A percentile compares a stretch with the other conserved stretches of the same genome.
Evolutionary conservation across 495 filamentous ascomycete genomes (phyloP).

Genomic region (Aspergillus ellipticus): DNA sequence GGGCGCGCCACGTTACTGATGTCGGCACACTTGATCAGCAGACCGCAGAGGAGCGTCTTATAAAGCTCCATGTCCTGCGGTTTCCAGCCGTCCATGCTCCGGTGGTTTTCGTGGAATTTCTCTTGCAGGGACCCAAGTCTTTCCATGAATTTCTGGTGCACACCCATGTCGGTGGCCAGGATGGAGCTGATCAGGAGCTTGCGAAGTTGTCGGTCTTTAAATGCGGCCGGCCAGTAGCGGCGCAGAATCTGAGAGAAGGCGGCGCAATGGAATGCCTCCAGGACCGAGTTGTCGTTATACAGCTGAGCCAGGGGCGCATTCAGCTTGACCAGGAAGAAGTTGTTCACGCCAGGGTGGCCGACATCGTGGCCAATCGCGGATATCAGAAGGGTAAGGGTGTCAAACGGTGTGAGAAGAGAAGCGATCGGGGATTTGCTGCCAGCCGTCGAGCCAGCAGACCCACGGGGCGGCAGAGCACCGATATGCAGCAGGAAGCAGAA

Average conservation of each 20-base stretch:
- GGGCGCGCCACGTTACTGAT: conserved; percentile 95
- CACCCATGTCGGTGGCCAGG: conserved; percentile 92
- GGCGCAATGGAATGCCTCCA: conserved; percentile 97
- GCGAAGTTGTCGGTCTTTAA: conserved; percentile 69
- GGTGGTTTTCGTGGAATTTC: conserved; percentile 61
- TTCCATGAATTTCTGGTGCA: conserved; percentile 95
- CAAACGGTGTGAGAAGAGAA: conserved; percentile 71
- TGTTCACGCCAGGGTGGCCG: conserved; percentile 96
- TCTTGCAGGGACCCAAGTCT: conserved; percentile 72
- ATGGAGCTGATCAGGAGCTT: conserved; percentile 93
- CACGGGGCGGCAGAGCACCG: conserved; percentile 69
- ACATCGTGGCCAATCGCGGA: conserved; percentile 97
- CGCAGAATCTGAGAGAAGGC: conserved; percentile 95
- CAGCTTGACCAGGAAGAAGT: conserved; percentile 87
- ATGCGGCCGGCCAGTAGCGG: conserved; percentile 83
- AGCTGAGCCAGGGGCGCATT: conserved; percentile 95
- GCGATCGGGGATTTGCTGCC: conserved; percentile 59
- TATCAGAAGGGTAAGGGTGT: conserved; percentile 83
- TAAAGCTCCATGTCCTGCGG: conserved; percentile 65
- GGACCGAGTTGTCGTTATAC: conserved; percentile 95
- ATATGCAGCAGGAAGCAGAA: conserved; percentile 89
- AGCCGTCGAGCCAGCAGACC: conserved; percentile 20
- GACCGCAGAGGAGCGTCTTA: conserved; percentile 73
- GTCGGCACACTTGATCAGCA: conserved; percentile 96
- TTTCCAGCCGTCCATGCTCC: conserved; percentile 63